Evolutionary conservation across 768 basidiomycete species (phyloP).

Genomic region (Dentipellis fragilis): DNA sequence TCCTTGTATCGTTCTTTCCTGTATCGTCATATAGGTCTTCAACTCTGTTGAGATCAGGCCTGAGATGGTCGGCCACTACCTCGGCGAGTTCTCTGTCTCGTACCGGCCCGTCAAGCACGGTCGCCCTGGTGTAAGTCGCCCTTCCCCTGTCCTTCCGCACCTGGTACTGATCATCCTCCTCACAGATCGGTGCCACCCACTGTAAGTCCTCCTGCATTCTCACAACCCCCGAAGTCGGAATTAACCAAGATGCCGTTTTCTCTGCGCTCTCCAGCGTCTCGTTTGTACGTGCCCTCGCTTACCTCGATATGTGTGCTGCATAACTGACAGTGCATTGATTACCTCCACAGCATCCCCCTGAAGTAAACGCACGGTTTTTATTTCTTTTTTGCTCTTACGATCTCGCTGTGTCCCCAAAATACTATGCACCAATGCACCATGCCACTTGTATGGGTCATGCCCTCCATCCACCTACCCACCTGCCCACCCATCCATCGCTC

Average conservation of each 20-base stretch:
- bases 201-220: conserved; percentile 39
- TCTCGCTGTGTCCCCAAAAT: conserved; percentile 23
- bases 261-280: conserved; percentile 43
- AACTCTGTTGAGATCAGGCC: conserved; percentile 99
- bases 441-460: conserved; percentile 14
- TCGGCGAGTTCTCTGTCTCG: conserved; percentile 93
- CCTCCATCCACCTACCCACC: background rate
- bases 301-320: background rate
- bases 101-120: conserved; percentile 99
- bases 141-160: background rate
- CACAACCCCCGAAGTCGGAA: background rate
- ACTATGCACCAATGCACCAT: conserved; percentile 31
- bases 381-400: conserved; percentile 19
- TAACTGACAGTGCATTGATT: conserved; percentile 8
- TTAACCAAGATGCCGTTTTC: conserved; percentile 5
- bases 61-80: conserved; percentile 99
- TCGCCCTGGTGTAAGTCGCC: conserved; percentile 84
- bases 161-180: conserved; percentile 7
- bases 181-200: conserved; percentile 83
- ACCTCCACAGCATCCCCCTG: conserved; percentile 70
- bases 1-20: background rate
- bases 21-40: conserved; percentile 47
- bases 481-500: background rate
- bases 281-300: conserved; percentile 45
- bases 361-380: conserved; percentile 51